Conservation (phyloP, 1,284 basidiomycete species). For the Pterulicium gracile region DNA sequence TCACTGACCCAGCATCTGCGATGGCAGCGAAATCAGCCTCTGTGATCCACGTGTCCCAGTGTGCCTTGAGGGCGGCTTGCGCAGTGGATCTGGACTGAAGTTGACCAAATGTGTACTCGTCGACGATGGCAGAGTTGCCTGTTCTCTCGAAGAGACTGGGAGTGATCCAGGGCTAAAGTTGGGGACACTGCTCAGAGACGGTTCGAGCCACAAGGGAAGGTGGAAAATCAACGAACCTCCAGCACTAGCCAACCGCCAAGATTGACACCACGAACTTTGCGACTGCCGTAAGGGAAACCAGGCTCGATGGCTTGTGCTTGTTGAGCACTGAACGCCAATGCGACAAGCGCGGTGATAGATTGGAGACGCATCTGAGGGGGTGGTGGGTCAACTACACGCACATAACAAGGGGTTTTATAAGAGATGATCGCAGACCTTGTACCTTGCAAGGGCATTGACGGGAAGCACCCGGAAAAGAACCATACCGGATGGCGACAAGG, state of each 20-base stretch:
- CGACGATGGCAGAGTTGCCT: conserved; percentile 26
- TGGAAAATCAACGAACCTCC: conserved; percentile 18
- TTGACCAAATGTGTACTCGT: conserved; percentile 67
- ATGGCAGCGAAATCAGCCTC: conserved; percentile 68
- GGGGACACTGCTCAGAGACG: conserved; percentile 14
- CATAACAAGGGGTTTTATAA: too few relatives aligned
- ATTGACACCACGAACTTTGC: conserved; percentile 40
- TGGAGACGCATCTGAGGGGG: too few relatives aligned
- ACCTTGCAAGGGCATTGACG: too few relatives aligned
- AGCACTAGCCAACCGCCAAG: neutral
- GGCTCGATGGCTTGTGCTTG: conserved; percentile 19
- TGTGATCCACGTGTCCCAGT: conserved; percentile 80
- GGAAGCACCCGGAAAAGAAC: too few relatives aligned
- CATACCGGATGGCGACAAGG: too few relatives aligned
- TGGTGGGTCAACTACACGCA: too few relatives aligned
- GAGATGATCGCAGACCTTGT: too few relatives aligned
- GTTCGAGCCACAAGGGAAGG: conserved; percentile 31
- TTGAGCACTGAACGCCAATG: too few relatives aligned
- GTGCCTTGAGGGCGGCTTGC: conserved; percentile 37
- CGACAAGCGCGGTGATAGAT: too few relatives aligned
- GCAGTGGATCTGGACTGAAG: conserved; percentile 45
- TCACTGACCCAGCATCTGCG: conserved; percentile 59
- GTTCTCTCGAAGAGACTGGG: conserved; percentile 24
- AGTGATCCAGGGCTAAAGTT: conserved; percentile 26
- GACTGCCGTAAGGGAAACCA: conserved; percentile 41